Evolutionary conservation across 805 yeast species (phyloP).

Genomic region (Metschnikowia amazonensis): DNA sequence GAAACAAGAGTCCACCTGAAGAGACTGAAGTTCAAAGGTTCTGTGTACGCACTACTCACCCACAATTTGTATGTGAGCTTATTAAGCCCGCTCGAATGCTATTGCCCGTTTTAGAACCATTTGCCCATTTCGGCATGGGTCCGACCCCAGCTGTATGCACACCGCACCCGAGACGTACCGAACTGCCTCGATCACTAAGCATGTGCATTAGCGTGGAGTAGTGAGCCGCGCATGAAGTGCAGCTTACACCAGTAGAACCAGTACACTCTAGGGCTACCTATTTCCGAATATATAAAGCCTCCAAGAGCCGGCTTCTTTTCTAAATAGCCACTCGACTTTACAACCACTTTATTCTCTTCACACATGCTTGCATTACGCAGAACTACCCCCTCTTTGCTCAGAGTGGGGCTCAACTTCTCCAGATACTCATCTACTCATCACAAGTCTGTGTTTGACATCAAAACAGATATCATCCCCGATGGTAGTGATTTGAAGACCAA

Average conservation of each 20-base stretch:
- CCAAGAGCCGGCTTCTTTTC: too few species aligned
- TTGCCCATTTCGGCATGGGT: neutral
- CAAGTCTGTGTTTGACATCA: slow-evolving; percentile 10
- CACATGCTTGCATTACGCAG: slow-evolving; percentile 8
- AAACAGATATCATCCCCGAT: slow-evolving; percentile 15
- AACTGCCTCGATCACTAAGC: too few species aligned
- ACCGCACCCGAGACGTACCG: neutral
- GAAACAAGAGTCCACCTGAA: too few species aligned
- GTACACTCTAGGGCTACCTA: neutral
- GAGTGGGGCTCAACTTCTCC: slow-evolving; percentile 3
- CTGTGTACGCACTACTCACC: too few species aligned
- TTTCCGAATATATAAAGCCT: neutral
- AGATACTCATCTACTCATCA: slow-evolving; percentile 4
- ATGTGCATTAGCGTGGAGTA: too few species aligned
- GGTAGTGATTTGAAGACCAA: slow-evolving; percentile 19
- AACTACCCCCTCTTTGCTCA: slow-evolving; percentile 3
- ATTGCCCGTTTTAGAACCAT: too few species aligned
- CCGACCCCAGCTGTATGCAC: neutral
- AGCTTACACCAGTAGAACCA: neutral
- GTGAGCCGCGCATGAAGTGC: neutral
- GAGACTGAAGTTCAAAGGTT: too few species aligned
- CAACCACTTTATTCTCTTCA: too few species aligned
- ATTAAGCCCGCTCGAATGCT: too few species aligned
- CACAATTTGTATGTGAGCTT: too few species aligned
- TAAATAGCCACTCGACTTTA: too few species aligned